Conservation (phyloP, 2,329 filamentous ascomycete genomes). For the Xylaria multiplex region DNA sequence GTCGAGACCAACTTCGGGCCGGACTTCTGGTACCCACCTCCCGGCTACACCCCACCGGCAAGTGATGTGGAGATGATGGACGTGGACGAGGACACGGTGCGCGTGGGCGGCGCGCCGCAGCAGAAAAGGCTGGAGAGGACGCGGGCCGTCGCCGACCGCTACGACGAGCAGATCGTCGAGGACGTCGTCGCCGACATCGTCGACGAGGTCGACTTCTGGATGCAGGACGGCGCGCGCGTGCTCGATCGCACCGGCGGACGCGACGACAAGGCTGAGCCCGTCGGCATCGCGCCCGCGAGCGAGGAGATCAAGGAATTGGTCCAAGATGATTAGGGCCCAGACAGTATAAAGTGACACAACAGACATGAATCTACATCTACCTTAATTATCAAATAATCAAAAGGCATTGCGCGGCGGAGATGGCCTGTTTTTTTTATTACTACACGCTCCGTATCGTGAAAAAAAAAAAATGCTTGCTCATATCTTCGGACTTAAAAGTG, state of each 20-base stretch:
- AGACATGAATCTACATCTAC: no score
- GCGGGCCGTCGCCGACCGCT: slow-evolving; percentile 78
- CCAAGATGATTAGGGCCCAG: slow-evolving; percentile 63
- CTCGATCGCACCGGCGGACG: slow-evolving; percentile 57
- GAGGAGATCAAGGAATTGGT: slow-evolving; percentile 74
- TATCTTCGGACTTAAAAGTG: no score
- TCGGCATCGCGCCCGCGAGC: slow-evolving; percentile 56
- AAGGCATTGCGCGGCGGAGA: no score
- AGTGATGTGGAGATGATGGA: slow-evolving; percentile 62
- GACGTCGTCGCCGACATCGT: slow-evolving; percentile 93
- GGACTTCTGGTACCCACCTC: slow-evolving; percentile 87
- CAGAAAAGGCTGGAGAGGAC: slow-evolving; percentile 50
- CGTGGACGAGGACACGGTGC: slow-evolving; percentile 47
- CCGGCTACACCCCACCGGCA: slow-evolving; percentile 35
- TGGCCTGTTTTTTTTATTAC: no score
- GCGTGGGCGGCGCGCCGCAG: slow-evolving; percentile 25
- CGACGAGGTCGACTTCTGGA: slow-evolving; percentile 93
- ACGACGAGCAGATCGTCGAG: slow-evolving; percentile 92
- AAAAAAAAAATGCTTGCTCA: no score
- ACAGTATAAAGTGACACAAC: no score
- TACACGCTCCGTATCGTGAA: no score
- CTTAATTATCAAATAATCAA: no score
- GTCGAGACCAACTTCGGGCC: slow-evolving; percentile 95
- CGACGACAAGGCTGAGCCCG: slow-evolving; percentile 56
- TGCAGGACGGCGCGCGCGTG: slow-evolving; percentile 70